These are phyloP conservation scores for Fusarium mangiferae DNA, from an alignment of 2,329 filamentous ascomycete species.

Conservation along the genomic window DNA sequence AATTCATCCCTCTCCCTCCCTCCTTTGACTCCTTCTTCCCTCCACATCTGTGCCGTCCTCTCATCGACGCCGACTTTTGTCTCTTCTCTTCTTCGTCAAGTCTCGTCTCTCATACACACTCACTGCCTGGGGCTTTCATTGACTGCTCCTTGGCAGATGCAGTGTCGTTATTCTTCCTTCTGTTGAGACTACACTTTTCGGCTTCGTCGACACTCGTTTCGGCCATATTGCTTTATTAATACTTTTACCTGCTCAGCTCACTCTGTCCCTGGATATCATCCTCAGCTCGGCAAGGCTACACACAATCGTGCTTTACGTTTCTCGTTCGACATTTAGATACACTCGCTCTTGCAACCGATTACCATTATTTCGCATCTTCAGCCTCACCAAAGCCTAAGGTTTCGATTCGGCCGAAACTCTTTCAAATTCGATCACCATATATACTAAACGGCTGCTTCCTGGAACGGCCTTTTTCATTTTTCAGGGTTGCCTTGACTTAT, in stretches of 20 bases:
- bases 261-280: constrained; percentile 27
- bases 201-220: constrained; percentile 49
- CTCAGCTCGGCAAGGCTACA: constrained; percentile 24
- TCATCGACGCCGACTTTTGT: constrained; percentile 34
- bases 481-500: constrained; percentile 22
- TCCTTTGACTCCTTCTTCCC: constrained; percentile 38
- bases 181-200: constrained; percentile 45
- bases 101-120: constrained; percentile 32
- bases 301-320: constrained; percentile 43
- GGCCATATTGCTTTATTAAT: constrained; percentile 46
- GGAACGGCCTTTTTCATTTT: constrained; percentile 39
- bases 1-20: constrained; percentile 36
- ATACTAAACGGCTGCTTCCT: constrained; percentile 41
- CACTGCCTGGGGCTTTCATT: constrained; percentile 35
- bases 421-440: constrained; percentile 43
- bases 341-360: constrained; percentile 40
- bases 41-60: constrained; percentile 41
- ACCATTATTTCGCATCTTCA: constrained; percentile 35
- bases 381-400: constrained; percentile 24
- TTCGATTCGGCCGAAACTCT: constrained; percentile 40
- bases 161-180: constrained; percentile 41
- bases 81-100: constrained; percentile 28
- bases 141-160: constrained; percentile 46
- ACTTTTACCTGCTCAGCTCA: constrained; percentile 43
- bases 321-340: constrained; percentile 43